Evolutionary conservation across 1,139 yeast species (phyloP), one percentile per base, ranked within the genome.

Genomic region (Candida tetrigidarum): DNA sequence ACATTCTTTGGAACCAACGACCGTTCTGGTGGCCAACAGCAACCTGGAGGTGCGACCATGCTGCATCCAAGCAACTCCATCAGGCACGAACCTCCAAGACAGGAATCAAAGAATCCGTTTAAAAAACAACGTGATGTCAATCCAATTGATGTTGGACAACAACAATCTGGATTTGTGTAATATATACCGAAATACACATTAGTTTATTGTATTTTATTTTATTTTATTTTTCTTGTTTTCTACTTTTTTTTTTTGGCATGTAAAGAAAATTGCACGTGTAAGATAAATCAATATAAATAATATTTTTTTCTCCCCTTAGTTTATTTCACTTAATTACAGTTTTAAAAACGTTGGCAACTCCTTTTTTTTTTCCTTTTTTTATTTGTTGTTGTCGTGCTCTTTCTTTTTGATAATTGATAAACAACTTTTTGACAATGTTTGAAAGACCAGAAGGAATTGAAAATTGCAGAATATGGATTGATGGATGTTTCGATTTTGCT

Each of bases 401-500:
- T n/a, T n/a, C n/a, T n/a, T n/a, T 18, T 4, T 2, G 29, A 18
- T 16, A 18, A n/a, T 15, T 7, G 16, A 10, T 23, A 22, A 33
- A 34, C 14, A 2, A 2, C 28, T n/a, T n/a, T n/a, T n/a, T 14
- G 29, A 49, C 35, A 38, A 72, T 73, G 78, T 73, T 55, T 54
- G 73, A 62, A 49, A 58, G 72, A 55, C 79, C 79, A n/a, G 68
- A 63, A 43, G 80, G 76, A 16, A 74, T 74, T 38, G 78, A 72
- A 47, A 55, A 68, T 42, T 59, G 69, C 47, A 63, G 68, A 47
- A 84, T 91, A 50, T 93, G 98, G 99, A 83, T 93, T 34, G 99
- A 93, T 62, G 99, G 99, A 0, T 93, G 99, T 60, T 93, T 93
- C 67, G 99, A 93, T 63, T 93, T 93, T 69, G 90, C 96, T 32